Evolutionary conservation across 768 basidiomycete species (phyloP).

Genomic region (Trametes punicea): DNA sequence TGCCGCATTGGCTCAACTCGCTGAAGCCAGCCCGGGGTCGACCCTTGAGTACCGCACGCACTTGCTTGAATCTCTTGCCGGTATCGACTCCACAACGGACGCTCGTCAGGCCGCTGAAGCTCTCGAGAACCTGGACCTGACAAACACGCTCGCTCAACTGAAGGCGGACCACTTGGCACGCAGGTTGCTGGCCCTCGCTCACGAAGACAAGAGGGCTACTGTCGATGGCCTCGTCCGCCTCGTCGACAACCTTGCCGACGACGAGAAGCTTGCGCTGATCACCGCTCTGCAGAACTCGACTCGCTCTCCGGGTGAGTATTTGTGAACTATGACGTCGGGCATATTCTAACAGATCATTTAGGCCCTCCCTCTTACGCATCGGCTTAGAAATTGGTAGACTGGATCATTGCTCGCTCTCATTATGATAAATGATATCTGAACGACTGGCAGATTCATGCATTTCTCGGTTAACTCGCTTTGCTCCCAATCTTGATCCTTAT

Average conservation of each 20-base stretch:
- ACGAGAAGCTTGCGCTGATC: conserved; percentile 64
- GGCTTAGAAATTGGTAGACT: not conserved
- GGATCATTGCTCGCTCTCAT: not conserved
- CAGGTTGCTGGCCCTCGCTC: conserved; percentile 61
- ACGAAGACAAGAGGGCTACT: conserved; percentile 74
- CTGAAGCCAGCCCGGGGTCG: conserved; percentile 69
- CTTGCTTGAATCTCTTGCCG: conserved; percentile 60
- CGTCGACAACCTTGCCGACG: conserved; percentile 67
- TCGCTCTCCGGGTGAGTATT: conserved; percentile 50
- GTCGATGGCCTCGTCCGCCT: conserved; percentile 71
- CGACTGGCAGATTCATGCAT: not conserved
- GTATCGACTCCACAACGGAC: conserved; percentile 48
- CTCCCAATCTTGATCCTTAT: not conserved
- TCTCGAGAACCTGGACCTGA: conserved; percentile 69
- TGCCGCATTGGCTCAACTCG: conserved; percentile 56
- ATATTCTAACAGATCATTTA: not conserved
- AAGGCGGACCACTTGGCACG: conserved; percentile 67
- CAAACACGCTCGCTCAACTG: conserved; percentile 58
- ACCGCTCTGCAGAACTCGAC: conserved; percentile 55
- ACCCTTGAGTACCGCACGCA: conserved; percentile 62
- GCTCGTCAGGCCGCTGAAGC: conserved; percentile 58
- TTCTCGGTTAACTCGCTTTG: not conserved
- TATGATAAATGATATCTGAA: not conserved
- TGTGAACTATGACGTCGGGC: too few species aligned
- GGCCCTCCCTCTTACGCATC: conserved; percentile 24